A percentile compares a stretch with the other conserved stretches of the same genome.
Conservation (phyloP, 2,329 filamentous ascomycete genomes). For the Hypoxylon sp. region DNA sequence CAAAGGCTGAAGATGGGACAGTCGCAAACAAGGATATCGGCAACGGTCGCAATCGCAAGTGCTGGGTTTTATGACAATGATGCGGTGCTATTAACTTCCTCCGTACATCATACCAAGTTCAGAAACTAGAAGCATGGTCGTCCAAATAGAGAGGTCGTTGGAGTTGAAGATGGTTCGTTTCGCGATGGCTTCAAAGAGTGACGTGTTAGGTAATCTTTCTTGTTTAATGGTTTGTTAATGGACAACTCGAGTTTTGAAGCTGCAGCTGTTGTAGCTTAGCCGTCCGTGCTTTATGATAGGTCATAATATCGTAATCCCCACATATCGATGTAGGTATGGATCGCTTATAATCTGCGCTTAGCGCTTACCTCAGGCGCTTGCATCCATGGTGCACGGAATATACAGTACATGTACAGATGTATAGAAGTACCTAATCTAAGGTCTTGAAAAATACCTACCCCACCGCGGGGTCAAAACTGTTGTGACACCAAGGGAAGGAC, state of each 20-base stretch:
- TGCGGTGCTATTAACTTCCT: slow-evolving; percentile 11
- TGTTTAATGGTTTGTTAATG: no score
- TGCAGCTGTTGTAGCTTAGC: no score
- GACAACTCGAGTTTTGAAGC: slow-evolving; percentile 20
- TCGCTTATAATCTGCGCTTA: slow-evolving; percentile 33
- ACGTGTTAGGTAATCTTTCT: slow-evolving; percentile 17
- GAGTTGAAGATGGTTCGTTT: no score
- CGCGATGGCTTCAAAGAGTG: slow-evolving; percentile 33
- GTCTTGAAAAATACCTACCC: slow-evolving; percentile 7
- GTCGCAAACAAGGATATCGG: not conserved
- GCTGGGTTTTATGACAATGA: slow-evolving; percentile 7
- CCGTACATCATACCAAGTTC: not conserved
- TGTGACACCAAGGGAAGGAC: no score
- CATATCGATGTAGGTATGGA: no score
- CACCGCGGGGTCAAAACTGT: slow-evolving; percentile 30
- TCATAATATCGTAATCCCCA: no score
- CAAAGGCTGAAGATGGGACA: not conserved
- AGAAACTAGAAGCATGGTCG: slow-evolving; percentile 1
- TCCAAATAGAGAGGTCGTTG: not conserved
- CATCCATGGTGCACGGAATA: no score
- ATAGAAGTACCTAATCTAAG: no score
- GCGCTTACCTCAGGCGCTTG: slow-evolving; percentile 17
- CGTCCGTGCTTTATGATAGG: slow-evolving; percentile 28
- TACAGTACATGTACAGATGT: no score
- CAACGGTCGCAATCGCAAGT: not conserved